Conservation (phyloP, 768 basidiomycete genomes). For the Psilocybe tampanensis region DNA sequence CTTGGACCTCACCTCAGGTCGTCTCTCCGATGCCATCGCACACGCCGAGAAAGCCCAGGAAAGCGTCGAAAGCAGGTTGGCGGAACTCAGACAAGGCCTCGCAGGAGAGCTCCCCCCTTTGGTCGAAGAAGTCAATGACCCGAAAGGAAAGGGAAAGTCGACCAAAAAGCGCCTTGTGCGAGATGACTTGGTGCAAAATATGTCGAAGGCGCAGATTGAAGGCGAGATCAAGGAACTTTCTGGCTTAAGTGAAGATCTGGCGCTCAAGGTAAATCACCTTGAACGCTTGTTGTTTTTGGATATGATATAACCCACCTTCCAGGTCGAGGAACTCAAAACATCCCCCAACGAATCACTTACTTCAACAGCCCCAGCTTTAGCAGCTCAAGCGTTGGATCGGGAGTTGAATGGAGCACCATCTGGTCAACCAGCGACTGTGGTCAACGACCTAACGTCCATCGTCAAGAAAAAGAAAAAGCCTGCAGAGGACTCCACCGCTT, state of each 20-base stretch:
- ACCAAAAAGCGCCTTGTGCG: conserved; percentile 43
- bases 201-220: conserved; percentile 76
- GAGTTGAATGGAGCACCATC: conserved; percentile 55
- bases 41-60: conserved; percentile 82
- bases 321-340: conserved; percentile 92
- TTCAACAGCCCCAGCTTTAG: conserved; percentile 69
- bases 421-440: conserved; percentile 36
- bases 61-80: conserved; percentile 74
- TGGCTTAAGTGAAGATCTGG: conserved; percentile 78
- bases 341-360: conserved; percentile 62
- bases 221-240: conserved; percentile 79
- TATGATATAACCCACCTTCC: background rate
- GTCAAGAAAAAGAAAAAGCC: conserved; percentile 87
- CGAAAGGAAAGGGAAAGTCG: conserved; percentile 76
- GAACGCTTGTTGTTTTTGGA: background rate
- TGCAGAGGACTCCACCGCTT: conserved; percentile 20
- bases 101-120: conserved; percentile 37
- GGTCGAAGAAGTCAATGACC: conserved; percentile 37
- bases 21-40: conserved; percentile 76
- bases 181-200: conserved; percentile 60
- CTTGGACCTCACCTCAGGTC: conserved; percentile 86
- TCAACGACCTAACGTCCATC: conserved; percentile 84
- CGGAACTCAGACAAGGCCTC: conserved; percentile 54
- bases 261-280: conserved; percentile 63
- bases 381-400: conserved; percentile 68